Evolutionary conservation across 495 filamentous ascomycete species (phyloP).

Genomic region (Penicillium manginii): DNA sequence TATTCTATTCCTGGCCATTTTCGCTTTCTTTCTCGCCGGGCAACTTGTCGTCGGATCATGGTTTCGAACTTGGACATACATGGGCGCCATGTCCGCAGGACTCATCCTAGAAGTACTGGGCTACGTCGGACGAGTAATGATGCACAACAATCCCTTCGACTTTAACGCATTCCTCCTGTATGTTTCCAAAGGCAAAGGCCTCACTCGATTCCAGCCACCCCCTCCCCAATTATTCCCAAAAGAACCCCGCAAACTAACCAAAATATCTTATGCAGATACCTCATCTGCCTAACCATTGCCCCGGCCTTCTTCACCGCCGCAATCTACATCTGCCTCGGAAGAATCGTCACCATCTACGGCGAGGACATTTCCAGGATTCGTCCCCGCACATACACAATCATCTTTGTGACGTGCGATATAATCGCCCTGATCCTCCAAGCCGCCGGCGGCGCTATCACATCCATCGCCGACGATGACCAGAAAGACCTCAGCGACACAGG

Average conservation of each 20-base stretch:
- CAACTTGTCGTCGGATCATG: constrained; percentile 34
- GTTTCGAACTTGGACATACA: constrained; percentile 37
- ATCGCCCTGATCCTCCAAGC: constrained; percentile 59
- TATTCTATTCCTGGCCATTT: constrained; percentile 35
- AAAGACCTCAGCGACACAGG: constrained; percentile 34
- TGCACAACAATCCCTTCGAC: constrained; percentile 44
- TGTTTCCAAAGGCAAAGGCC: constrained; percentile 9
- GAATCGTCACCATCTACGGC: constrained; percentile 55
- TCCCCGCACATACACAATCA: constrained; percentile 53
- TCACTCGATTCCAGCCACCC: no score
- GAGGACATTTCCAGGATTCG: constrained; percentile 48
- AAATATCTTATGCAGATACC: constrained; percentile 33
- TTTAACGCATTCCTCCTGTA: constrained; percentile 44
- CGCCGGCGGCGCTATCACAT: constrained; percentile 56
- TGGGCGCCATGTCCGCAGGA: constrained; percentile 26
- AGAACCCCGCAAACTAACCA: constrained; percentile 8
- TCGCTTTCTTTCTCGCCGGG: constrained; percentile 30
- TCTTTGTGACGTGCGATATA: constrained; percentile 59
- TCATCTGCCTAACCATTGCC: constrained; percentile 57
- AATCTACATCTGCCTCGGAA: constrained; percentile 60
- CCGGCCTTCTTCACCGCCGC: constrained; percentile 60
- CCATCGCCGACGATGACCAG: constrained; percentile 38
- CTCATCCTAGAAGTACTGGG: constrained; percentile 45
- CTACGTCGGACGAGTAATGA: constrained; percentile 42
- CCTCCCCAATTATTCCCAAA: neutral